Evolutionary conservation across 169 alveolate genomes (phyloP).

Genomic region (Miamiensis avidus): DNA sequence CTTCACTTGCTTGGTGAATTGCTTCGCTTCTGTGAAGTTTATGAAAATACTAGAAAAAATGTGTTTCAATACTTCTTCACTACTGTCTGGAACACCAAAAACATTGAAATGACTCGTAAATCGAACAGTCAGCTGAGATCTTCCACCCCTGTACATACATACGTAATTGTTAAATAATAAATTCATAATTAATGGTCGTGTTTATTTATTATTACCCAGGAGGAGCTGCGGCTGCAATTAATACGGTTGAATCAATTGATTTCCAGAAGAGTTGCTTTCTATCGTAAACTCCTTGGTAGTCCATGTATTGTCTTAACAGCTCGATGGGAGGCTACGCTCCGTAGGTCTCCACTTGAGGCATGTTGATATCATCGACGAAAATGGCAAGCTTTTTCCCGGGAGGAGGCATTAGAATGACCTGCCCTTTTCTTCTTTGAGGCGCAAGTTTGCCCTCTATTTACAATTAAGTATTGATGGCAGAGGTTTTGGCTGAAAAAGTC

Average conservation of each 20-base stretch:
- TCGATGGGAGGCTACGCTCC: constrained; percentile 90
- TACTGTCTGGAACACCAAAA: constrained; percentile 79
- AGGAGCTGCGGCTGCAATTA: constrained; percentile 89
- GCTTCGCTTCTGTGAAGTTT: constrained; percentile 70
- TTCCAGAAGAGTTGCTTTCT: constrained; percentile 82
- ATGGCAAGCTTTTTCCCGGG: constrained; percentile 82
- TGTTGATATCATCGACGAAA: constrained; percentile 87
- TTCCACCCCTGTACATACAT: too few species aligned
- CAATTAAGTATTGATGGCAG: constrained; percentile 77
- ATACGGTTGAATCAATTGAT: constrained; percentile 67
- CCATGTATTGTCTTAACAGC: constrained; percentile 78
- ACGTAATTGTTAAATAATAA: too few species aligned
- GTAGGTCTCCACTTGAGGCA: constrained; percentile 85
- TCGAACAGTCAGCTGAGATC: constrained; percentile 79
- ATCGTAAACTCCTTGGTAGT: constrained; percentile 86
- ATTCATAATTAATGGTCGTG: too few species aligned
- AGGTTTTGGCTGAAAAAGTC: constrained; percentile 93
- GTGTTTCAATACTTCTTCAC: constrained; percentile 67
- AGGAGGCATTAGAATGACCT: constrained; percentile 81
- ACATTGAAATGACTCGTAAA: constrained; percentile 81
- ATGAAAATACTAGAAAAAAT: constrained; percentile 79
- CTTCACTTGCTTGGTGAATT: constrained; percentile 73
- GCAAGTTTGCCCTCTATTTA: constrained; percentile 79
- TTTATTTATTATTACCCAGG: too few species aligned
- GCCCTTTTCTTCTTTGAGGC: constrained; percentile 78